These are phyloP conservation scores for Zalaria sp. DNA, from an alignment of 2,329 filamentous ascomycete genomes.

Conservation along the genomic window DNA sequence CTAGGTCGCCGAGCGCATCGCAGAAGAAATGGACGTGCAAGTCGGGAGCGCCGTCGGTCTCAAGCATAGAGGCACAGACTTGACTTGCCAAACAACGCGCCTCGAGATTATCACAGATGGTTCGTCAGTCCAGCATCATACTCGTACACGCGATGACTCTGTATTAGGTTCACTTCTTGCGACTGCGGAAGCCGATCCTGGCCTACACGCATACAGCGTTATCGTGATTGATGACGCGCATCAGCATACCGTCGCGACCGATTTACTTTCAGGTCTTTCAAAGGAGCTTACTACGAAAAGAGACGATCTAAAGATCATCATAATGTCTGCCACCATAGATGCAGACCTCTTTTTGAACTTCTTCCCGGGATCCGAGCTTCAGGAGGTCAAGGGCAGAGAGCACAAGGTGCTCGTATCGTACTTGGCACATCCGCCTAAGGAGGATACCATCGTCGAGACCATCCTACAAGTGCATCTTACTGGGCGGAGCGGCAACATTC, in stretches of 20 bases:
- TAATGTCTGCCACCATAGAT: conserved; percentile 1
- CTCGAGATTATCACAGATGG: conserved; percentile 2
- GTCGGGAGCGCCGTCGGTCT: too few relatives aligned
- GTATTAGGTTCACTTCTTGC: background rate
- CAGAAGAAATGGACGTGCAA: too few relatives aligned
- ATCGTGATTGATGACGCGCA: conserved; percentile 1
- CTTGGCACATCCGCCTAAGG: background rate
- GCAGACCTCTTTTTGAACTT: background rate
- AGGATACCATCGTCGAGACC: too few relatives aligned
- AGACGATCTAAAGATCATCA: background rate
- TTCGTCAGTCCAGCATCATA: background rate
- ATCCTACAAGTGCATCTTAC: background rate
- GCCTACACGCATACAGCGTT: background rate
- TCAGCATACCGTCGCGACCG: background rate
- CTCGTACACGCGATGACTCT: background rate
- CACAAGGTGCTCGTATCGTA: background rate
- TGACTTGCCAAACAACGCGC: background rate
- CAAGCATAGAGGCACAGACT: background rate
- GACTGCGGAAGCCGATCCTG: conserved; percentile 1
- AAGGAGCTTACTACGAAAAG: background rate
- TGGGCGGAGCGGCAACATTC: background rate
- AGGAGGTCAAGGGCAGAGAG: background rate
- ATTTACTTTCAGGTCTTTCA: background rate
- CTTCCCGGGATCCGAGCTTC: background rate
- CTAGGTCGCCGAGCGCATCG: too few relatives aligned